Conservation (phyloP, 2,329 filamentous ascomycete genomes). For the Penicillium occitanis region DNA sequence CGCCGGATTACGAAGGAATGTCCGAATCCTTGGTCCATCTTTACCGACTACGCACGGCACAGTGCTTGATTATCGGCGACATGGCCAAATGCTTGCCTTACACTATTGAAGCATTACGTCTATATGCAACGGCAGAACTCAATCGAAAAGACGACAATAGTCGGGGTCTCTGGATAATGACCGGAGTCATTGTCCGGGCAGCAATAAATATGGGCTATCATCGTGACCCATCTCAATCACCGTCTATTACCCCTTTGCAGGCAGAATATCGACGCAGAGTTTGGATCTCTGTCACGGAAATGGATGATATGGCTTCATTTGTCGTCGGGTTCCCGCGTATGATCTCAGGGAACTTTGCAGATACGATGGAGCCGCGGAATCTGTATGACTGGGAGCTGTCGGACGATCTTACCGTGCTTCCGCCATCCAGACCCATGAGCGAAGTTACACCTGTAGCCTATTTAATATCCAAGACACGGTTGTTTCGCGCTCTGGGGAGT, state of each 20-base stretch:
- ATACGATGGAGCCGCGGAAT: slow-evolving; percentile 62
- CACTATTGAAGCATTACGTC: slow-evolving; percentile 61
- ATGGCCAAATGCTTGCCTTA: slow-evolving; percentile 62
- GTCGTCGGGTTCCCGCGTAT: slow-evolving; percentile 67
- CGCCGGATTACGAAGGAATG: slow-evolving; percentile 60
- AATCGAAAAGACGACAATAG: slow-evolving; percentile 60
- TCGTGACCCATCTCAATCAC: slow-evolving; percentile 54
- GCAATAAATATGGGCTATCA: slow-evolving; percentile 68
- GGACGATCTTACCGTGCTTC: slow-evolving; percentile 55
- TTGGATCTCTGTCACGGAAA: slow-evolving; percentile 54
- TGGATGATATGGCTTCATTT: slow-evolving; percentile 65
- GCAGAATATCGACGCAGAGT: slow-evolving; percentile 58
- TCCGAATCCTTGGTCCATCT: slow-evolving; percentile 48
- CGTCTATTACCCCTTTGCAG: slow-evolving; percentile 59
- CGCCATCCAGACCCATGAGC: slow-evolving; percentile 55
- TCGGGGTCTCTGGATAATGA: slow-evolving; percentile 60
- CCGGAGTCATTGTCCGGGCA: slow-evolving; percentile 60
- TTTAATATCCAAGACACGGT: slow-evolving; percentile 48
- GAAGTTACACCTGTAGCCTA: slow-evolving; percentile 59
- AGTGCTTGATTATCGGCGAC: slow-evolving; percentile 62
- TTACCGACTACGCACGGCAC: slow-evolving; percentile 58
- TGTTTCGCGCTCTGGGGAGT: slow-evolving; percentile 46
- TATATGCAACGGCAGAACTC: slow-evolving; percentile 63
- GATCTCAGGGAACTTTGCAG: slow-evolving; percentile 62
- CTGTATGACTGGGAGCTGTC: slow-evolving; percentile 65